Evolutionary conservation across 2,329 filamentous ascomycete species (phyloP).

Genomic region (Tolypocladium ophioglossoides): DNA sequence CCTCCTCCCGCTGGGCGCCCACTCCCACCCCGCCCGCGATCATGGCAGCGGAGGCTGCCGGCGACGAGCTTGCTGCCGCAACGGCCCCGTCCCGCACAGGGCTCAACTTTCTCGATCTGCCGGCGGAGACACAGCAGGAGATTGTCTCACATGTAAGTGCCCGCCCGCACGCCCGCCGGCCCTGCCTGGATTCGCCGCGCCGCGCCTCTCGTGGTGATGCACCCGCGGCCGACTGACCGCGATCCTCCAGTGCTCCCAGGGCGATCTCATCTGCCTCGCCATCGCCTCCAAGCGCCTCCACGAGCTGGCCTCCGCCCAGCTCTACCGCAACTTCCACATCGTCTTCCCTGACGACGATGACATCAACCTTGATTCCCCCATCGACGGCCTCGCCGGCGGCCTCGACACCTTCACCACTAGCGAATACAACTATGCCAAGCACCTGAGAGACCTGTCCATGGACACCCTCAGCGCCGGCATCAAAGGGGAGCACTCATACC

Average conservation of each 20-base stretch:
- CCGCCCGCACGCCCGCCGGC: not conserved
- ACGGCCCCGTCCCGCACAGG: slow-evolving; percentile 7
- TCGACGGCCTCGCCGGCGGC: slow-evolving; percentile 45
- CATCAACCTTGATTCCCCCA: slow-evolving; percentile 36
- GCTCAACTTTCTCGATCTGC: slow-evolving; percentile 30
- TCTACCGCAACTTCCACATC: slow-evolving; percentile 51
- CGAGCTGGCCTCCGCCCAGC: slow-evolving; percentile 43
- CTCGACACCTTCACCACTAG: slow-evolving; percentile 53
- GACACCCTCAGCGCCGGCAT: slow-evolving; percentile 42
- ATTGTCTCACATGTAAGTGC: slow-evolving; percentile 35
- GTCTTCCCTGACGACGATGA: slow-evolving; percentile 52
- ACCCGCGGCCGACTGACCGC: not conserved
- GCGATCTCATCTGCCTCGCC: slow-evolving; percentile 45
- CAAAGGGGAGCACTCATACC: slow-evolving; percentile 43
- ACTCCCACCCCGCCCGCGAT: slow-evolving; percentile 4
- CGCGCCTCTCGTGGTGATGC: not conserved
- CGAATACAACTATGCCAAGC: slow-evolving; percentile 51
- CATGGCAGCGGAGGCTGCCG: slow-evolving; percentile 25
- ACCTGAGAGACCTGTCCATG: slow-evolving; percentile 44
- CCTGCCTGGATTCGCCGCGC: no score
- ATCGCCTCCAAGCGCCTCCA: slow-evolving; percentile 48
- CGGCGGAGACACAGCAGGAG: slow-evolving; percentile 36
- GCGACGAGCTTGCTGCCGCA: slow-evolving; percentile 14
- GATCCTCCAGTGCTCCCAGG: slow-evolving; percentile 33
- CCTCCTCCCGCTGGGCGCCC: not conserved